phyloP scores from a whole-genome alignment of 768 basidiomycete genomes.

The Udeniomyces megalosporus region DNA sequence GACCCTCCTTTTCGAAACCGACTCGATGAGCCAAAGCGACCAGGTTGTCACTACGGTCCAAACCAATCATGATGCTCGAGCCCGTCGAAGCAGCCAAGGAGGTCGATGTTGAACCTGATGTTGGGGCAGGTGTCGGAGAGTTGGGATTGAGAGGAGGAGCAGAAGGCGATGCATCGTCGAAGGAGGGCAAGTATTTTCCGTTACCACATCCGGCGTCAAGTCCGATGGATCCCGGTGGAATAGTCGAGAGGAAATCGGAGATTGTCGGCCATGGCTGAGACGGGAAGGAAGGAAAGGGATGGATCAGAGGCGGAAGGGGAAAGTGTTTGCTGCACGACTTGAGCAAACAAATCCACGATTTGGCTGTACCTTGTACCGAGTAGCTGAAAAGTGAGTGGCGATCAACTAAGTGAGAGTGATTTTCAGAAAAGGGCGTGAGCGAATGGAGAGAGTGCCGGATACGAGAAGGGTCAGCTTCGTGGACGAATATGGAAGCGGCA shows the following conservation, averaged over 20 bases:
- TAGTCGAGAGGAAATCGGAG: conserved; percentile 48
- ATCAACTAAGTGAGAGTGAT: conserved; percentile 34
- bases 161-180: conserved; percentile 46
- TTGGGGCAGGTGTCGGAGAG: too few relatives aligned
- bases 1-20: conserved; percentile 26
- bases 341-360: not conserved
- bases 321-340: not conserved
- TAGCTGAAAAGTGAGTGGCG: conserved; percentile 71
- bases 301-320: not conserved
- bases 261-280: conserved; percentile 83
- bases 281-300: conserved; percentile 4
- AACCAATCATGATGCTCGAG: conserved; percentile 46
- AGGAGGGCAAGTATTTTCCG: conserved; percentile 79
- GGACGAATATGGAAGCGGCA: not conserved
- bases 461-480: not conserved
- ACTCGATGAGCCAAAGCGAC: conserved; percentile 57
- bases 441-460: not conserved
- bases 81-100: not conserved
- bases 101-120: conserved; percentile 29
- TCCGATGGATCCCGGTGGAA: conserved; percentile 66
- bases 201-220: conserved; percentile 94
- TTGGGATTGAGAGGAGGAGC: too few relatives aligned
- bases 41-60: conserved; percentile 67
- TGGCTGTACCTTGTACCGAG: conserved; percentile 60
- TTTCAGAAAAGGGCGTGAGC: too few relatives aligned